Conservation (phyloP, 2,329 filamentous ascomycete species). For the Sarocladiaceae sp. region DNA sequence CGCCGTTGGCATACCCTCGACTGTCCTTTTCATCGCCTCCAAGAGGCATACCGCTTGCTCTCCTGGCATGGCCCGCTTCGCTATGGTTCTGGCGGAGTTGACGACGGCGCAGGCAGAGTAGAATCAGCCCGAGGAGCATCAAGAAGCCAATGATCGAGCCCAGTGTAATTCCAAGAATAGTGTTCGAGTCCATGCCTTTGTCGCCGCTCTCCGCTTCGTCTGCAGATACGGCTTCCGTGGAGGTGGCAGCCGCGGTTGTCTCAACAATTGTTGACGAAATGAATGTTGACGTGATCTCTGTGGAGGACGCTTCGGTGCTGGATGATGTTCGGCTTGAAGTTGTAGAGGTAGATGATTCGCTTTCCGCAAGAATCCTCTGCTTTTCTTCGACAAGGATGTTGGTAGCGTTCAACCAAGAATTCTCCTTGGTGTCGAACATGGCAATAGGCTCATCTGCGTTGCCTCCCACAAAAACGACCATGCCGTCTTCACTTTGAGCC, state of each 20-base stretch:
- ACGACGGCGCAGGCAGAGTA: constrained; percentile 52
- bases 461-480: constrained; percentile 77
- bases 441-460: constrained; percentile 61
- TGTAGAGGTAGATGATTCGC: constrained; percentile 23
- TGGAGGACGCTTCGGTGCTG: constrained; percentile 20
- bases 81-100: constrained; percentile 50
- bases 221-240: constrained; percentile 10
- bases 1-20: constrained; percentile 42
- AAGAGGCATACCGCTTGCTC: constrained; percentile 31
- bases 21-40: constrained; percentile 51
- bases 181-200: constrained; percentile 31
- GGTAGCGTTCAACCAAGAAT: constrained; percentile 73
- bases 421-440: constrained; percentile 72
- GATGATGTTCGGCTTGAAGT: constrained; percentile 23
- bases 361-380: constrained; percentile 31
- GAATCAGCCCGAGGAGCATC: constrained; percentile 63
- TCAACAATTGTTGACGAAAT: constrained; percentile 16
- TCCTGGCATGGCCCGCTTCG: constrained; percentile 40
- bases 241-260: constrained; percentile 15
- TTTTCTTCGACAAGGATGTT: constrained; percentile 51
- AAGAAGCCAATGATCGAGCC: constrained; percentile 76
- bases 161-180: constrained; percentile 76
- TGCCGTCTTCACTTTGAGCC: constrained; percentile 60
- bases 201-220: constrained; percentile 23
- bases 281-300: background rate